A percentile compares a stretch with the other conserved stretches of the same genome.
Evolutionary conservation across 306 rosid species (phyloP).

Genomic region (Vachellia collinsii): DNA sequence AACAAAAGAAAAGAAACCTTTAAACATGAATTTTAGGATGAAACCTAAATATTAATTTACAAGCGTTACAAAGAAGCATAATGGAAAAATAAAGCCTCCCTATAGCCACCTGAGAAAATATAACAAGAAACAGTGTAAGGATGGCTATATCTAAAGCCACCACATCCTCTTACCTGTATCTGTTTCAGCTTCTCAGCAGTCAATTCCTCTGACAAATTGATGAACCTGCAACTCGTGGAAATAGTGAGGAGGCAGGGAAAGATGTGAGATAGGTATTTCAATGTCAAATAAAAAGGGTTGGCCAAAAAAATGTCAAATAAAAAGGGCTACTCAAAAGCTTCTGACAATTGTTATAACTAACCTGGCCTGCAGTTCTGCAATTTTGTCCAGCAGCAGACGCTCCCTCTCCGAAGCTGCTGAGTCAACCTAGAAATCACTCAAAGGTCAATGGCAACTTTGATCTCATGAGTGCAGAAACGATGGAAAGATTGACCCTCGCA

Average conservation of each 20-base stretch:
- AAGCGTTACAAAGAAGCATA: neutral
- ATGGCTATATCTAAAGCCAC: constrained; percentile 20
- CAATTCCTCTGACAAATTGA: constrained; percentile 74
- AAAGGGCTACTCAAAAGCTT: constrained; percentile 30
- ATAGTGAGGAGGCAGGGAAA: constrained; percentile 8
- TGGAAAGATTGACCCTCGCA: neutral
- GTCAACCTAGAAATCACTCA: constrained; percentile 60
- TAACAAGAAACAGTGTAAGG: neutral
- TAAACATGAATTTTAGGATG: neutral
- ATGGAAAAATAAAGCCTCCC: neutral
- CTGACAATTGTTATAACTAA: constrained; percentile 40
- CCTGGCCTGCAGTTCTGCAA: constrained; percentile 93
- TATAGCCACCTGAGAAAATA: neutral
- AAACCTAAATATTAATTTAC: neutral
- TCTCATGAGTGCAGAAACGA: constrained; percentile 1
- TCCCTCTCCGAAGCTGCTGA: constrained; percentile 78
- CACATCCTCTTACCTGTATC: constrained; percentile 65
- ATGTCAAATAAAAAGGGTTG: constrained; percentile 31
- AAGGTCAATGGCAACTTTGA: constrained; percentile 9
- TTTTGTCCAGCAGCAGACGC: constrained; percentile 56
- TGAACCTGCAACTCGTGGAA: constrained; percentile 61
- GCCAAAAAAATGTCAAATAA: constrained; percentile 28
- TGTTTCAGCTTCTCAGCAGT: constrained; percentile 77
- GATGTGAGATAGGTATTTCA: constrained; percentile 1
- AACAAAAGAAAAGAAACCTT: constrained; percentile 3